A percentile compares a stretch with the other conserved stretches of the same genome.
Evolutionary conservation across 108 stramenopile species (phyloP).

Genomic region (Craspedostauros australis): DNA sequence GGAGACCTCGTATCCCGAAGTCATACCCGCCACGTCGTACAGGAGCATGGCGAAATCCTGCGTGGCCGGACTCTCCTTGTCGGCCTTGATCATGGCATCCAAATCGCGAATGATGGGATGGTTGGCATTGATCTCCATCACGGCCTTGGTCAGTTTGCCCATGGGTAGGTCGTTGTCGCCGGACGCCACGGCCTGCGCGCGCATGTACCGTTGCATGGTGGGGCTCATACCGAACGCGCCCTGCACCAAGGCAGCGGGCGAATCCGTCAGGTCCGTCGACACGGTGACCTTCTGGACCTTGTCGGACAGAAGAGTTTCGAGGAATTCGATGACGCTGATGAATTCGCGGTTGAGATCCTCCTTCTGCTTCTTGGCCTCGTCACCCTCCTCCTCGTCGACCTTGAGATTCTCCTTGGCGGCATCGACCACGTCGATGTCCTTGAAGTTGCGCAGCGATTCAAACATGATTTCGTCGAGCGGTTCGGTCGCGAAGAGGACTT

Average conservation of each 20-base stretch:
- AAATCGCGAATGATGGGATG: slow-evolving; percentile 89
- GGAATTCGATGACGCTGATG: slow-evolving; percentile 71
- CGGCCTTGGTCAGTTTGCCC: slow-evolving; percentile 78
- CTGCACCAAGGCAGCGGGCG: slow-evolving; percentile 91
- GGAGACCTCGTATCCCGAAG: slow-evolving; percentile 91
- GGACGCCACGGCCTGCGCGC: slow-evolving; percentile 87
- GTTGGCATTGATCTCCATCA: slow-evolving; percentile 93
- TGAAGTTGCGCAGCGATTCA: slow-evolving; percentile 81
- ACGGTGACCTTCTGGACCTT: slow-evolving; percentile 90
- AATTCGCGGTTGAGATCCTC: slow-evolving; percentile 58
- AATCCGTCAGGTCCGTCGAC: slow-evolving; percentile 74
- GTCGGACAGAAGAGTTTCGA: slow-evolving; percentile 67
- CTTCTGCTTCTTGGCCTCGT: slow-evolving; percentile 88
- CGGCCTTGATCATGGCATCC: slow-evolving; percentile 47
- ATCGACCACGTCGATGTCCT: slow-evolving; percentile 79
- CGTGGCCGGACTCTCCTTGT: slow-evolving; percentile 54
- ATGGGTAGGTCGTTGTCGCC: slow-evolving; percentile 63
- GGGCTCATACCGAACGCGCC: slow-evolving; percentile 96
- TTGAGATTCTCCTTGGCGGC: slow-evolving; percentile 88
- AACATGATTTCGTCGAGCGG: slow-evolving; percentile 96
- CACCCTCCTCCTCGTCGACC: slow-evolving; percentile 80
- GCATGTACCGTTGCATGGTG: slow-evolving; percentile 98
- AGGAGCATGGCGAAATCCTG: slow-evolving; percentile 75
- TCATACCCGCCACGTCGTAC: slow-evolving; percentile 94
- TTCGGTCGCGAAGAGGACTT: slow-evolving; percentile 91